Conservation (phyloP, 2,329 filamentous ascomycete genomes). For the Calonectria naviculata region DNA sequence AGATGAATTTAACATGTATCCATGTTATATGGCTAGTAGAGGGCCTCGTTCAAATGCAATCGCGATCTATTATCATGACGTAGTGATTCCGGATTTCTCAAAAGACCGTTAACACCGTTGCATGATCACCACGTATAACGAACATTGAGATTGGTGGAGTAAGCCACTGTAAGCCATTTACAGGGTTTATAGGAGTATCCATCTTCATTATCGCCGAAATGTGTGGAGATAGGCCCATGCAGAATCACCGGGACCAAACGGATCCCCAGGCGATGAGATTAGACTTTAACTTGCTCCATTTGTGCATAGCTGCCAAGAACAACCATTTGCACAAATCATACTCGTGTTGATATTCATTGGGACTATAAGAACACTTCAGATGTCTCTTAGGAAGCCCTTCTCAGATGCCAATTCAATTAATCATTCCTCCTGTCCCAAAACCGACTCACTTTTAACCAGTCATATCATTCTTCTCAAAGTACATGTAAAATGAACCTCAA, state of each 20-base stretch:
- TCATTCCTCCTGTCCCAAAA: too few relatives aligned
- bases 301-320: neutral
- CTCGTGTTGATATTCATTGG: too few relatives aligned
- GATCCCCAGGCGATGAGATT: neutral
- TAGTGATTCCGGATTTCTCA: neutral
- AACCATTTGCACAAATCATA: neutral
- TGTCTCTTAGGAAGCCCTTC: neutral
- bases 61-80: neutral
- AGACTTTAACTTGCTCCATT: neutral
- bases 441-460: neutral
- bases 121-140: neutral
- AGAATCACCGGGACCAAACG: neutral
- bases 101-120: neutral
- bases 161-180: neutral
- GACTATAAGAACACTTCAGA: neutral
- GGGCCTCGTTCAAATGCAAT: neutral
- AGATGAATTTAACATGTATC: too few relatives aligned
- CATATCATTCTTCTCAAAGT: neutral
- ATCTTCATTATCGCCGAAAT: neutral
- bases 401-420: neutral
- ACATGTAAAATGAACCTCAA: neutral
- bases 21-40: too few relatives aligned
- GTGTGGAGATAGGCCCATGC: neutral
- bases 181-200: neutral
- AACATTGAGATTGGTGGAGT: neutral